Evolutionary conservation across 2,329 filamentous ascomycete species (phyloP).

Genomic region (Cadophora gregata): DNA sequence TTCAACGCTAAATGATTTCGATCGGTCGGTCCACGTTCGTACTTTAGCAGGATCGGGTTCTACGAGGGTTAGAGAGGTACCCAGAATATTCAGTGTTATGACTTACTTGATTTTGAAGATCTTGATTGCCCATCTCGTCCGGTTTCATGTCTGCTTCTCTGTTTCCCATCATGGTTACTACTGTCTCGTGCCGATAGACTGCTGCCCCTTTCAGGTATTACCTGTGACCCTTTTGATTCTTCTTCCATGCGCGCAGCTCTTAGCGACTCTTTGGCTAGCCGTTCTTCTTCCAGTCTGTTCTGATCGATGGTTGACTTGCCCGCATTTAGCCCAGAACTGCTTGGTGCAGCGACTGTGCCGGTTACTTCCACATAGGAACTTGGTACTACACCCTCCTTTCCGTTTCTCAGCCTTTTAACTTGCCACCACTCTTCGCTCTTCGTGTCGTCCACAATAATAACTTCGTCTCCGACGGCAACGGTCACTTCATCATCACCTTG

Average conservation of each 20-base stretch:
- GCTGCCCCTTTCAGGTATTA: conserved; percentile 83
- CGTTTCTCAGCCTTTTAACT: conserved; percentile 86
- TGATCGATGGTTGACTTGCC: conserved; percentile 77
- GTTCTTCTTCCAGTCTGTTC: conserved; percentile 78
- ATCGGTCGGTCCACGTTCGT: conserved; percentile 92
- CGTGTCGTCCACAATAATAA: conserved; percentile 84
- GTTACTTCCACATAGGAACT: conserved; percentile 95
- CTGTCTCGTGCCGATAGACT: conserved; percentile 72
- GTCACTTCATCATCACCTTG: conserved; percentile 97
- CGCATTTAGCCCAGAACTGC: conserved; percentile 60
- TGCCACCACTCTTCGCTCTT: conserved; percentile 99
- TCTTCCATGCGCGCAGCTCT: conserved; percentile 65
- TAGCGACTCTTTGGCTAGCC: conserved; percentile 80
- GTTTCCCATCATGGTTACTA: conserved; percentile 71
- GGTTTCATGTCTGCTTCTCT: conserved; percentile 76
- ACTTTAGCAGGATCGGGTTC: conserved; percentile 85
- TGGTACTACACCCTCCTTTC: conserved; percentile 93
- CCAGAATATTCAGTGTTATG: not conserved
- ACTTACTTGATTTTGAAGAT: conserved; percentile 75
- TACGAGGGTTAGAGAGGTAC: conserved; percentile 46
- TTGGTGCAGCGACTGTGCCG: conserved; percentile 61
- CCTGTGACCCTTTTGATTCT: conserved; percentile 66
- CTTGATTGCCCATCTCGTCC: conserved; percentile 62
- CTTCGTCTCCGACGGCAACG: conserved; percentile 87
- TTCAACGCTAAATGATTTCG: conserved; percentile 95